Evolutionary conservation across 2,329 filamentous ascomycete genomes (phyloP), one percentile per base, ranked within the genome.

Genomic region (Ceratocystis lukuohia): DNA sequence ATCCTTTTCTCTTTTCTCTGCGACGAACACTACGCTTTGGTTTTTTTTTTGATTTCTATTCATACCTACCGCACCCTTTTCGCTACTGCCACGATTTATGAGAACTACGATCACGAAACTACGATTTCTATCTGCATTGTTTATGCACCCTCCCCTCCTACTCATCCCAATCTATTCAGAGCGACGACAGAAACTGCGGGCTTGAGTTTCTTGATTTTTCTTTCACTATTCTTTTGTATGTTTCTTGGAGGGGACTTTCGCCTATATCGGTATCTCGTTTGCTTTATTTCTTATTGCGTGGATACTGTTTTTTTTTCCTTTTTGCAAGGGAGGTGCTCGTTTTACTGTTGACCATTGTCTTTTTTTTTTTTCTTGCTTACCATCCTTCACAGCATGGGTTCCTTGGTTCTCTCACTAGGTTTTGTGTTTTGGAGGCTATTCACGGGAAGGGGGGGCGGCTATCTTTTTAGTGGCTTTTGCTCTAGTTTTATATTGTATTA

Each of bases 31-130:
- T 5, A 53, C 48, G 48, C 7, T 25, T 62, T 12, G 44, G n/a
- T 22, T 10, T 45, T 56, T 56, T 44, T 50, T 37, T 20, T 22
- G 20, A 48, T 64, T 15, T 66, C 62, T 30, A n/a, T 48, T 65
- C 61, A 41, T 41, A 41, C 37, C 37, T 41, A 41, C 37, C 37
- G 37, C 37, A 15, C 20, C 66, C 37, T 30, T 56, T 61, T 63
- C 41, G 41, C 66, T 65, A n/a, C 45, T 48, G 7, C 48, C n/a
- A 65, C 50, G 63, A 65, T 65, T 65, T 65, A 65, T 57, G 63
- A 65, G 53, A 65, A 57, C 50, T 65, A 65, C 50, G 63, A 65
- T 65, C 30, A 65, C 63, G 48, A 59, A 59, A 59, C 56, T 30
- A 59, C 56, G 56, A 59, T 59, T 59, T 59, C 56, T 37, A 37